Evolutionary conservation across 2,329 filamentous ascomycete species (phyloP), one percentile per base, ranked within the genome.

Genomic region (Talaromyces sp.): DNA sequence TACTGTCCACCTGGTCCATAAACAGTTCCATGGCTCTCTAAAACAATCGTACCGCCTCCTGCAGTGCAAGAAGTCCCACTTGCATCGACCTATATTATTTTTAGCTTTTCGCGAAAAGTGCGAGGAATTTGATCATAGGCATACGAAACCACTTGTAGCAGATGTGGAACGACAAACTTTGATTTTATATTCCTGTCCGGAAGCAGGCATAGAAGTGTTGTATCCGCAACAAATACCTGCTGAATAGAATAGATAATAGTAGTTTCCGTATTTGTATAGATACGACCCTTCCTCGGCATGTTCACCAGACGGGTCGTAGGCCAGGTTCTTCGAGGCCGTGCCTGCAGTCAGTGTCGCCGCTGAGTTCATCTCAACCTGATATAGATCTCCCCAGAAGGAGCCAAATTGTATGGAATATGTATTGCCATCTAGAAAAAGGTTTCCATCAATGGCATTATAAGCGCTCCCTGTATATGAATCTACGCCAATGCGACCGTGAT

Each of bases 1-100:
- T 85, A 86, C 74, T 90, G 87, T 43, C 87, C 87, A 67, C 88
- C 88, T 17, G 88, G 88, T 35, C 85, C 88, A 69, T 90, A 90
- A 0, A 89, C 81, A 31, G 76, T 84, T 6, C 77, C 85, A 68
- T 90, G 87, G 15, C 82, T 85, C 68, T 83, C 81, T 0, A 90
- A 79, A 0, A 91, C 84, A 3, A 85, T 77, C 0, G 85, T 88
- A 1, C 89, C 89, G 9, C 88, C 88, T 50, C 84, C 83, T 8
- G 78, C 70, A 0, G 78, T 82, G 72, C 87, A 90, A 37, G 79
- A 76, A 17, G 11, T 49, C 2, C 45, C 45, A 49, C 3, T 27
- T 10, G 19, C 45, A 3, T 49, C 45, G 17, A 49, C 22, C 45
- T 49, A 17, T 15, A 49, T 25, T 27, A 8, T 27, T 15, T 13